A percentile compares a stretch with the other conserved stretches of the same genome.
Conservation (phyloP, 1,284 basidiomycete species). For the Leccinum pachyderme region DNA sequence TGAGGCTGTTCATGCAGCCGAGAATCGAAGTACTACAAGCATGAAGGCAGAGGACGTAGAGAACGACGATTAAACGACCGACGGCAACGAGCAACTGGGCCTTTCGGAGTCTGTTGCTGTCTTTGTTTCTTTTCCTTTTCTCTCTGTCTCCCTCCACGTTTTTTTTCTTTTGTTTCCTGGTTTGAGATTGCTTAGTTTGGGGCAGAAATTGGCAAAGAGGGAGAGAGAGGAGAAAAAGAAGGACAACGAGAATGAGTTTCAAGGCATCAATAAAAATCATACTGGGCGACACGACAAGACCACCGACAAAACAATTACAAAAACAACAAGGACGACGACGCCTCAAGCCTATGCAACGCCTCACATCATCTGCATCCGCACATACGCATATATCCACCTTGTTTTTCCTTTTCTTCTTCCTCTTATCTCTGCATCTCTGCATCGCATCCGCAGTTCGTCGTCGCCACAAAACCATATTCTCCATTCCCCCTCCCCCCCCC, state of each 20-base stretch:
- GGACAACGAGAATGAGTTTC: not conserved
- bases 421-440: not conserved
- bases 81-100: not conserved
- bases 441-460: not conserved
- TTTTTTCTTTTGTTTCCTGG: not conserved
- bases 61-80: not conserved
- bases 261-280: not conserved
- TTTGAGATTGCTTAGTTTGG: not conserved
- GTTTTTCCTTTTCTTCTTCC: not conserved
- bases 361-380: not conserved
- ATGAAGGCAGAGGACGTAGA: not conserved
- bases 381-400: not conserved
- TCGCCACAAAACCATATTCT: not conserved
- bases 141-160: not conserved
- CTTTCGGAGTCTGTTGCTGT: not conserved
- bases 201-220: not conserved
- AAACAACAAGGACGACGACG: not conserved
- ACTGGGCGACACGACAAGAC: not conserved
- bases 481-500: no score
- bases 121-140: not conserved
- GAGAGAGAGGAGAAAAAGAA: not conserved
- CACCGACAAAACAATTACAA: not conserved
- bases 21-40: not conserved
- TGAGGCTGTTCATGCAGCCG: constrained; percentile 19
- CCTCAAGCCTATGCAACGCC: not conserved